These are phyloP conservation scores for Phytophthora foliorum DNA, from an alignment of 352 stramenopile genomes.

Conservation along the genomic window DNA sequence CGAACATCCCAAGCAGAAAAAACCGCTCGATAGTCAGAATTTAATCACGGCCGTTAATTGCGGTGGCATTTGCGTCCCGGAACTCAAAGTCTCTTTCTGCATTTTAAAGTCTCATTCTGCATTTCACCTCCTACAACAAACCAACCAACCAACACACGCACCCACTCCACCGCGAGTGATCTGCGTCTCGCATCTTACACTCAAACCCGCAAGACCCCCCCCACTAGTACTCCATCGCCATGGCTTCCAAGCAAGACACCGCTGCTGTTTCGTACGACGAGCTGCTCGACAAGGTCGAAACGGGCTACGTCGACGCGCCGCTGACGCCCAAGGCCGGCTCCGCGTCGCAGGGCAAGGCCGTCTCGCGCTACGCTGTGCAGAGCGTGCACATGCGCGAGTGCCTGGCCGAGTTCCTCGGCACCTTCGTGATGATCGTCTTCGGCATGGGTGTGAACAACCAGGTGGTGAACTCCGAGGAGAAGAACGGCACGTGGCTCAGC, in stretches of 20 bases:
- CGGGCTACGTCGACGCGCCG: slow-evolving; percentile 18
- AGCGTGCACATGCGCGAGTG: slow-evolving; percentile 50
- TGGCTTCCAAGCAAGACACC: slow-evolving; percentile 16
- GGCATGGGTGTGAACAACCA: slow-evolving; percentile 69
- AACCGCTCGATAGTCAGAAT: not conserved
- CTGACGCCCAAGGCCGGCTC: slow-evolving; percentile 8
- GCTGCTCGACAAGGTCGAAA: slow-evolving; percentile 31
- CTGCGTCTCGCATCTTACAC: not conserved
- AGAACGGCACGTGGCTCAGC: slow-evolving; percentile 64
- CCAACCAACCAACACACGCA: not conserved
- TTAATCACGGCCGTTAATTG: not conserved
- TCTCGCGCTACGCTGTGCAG: slow-evolving; percentile 23
- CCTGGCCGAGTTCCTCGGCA: slow-evolving; percentile 57
- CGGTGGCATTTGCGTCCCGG: not conserved
- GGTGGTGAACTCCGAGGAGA: slow-evolving; percentile 51
- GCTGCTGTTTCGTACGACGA: slow-evolving; percentile 17
- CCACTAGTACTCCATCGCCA: not conserved
- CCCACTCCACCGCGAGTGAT: not conserved
- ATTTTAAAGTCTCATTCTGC: slow-evolving; percentile 25
- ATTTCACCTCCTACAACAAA: slow-evolving; percentile 17
- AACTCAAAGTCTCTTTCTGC: slow-evolving; percentile 7
- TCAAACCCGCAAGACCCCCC: not conserved
- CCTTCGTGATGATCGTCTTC: slow-evolving; percentile 58
- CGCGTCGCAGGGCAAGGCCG: not conserved
- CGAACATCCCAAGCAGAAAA: slow-evolving; percentile 11